Percentiles rank a stretch among this genome's conserved stretches.
phyloP scores from a whole-genome alignment of 768 basidiomycete species.

The Kwoniella pini region DNA sequence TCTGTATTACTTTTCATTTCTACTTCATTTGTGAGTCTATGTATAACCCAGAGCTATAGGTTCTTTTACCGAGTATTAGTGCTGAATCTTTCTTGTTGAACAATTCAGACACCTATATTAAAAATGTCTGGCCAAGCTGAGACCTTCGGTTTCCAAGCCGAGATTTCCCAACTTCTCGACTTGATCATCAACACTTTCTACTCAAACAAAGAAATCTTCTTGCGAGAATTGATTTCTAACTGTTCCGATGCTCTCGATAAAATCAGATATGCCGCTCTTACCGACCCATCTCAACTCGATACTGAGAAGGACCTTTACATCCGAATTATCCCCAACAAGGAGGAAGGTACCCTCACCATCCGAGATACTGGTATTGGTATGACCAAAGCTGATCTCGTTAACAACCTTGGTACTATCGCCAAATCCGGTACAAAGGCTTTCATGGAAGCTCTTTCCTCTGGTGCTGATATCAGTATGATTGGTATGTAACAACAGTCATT shows the following conservation, averaged over 20 bases:
- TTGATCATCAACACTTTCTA: conserved; percentile 99
- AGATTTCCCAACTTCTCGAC: conserved; percentile 98
- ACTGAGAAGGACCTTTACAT: conserved; percentile 89
- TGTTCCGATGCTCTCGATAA: conserved; percentile 98
- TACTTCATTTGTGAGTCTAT: conserved; percentile 3
- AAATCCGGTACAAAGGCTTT: conserved; percentile 74
- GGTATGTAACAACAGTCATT: conserved; percentile 58
- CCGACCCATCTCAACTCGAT: conserved; percentile 87
- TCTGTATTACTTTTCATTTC: not conserved
- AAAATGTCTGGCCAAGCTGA: conserved; percentile 46
- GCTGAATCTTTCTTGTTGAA: not conserved
- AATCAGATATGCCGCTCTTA: conserved; percentile 94
- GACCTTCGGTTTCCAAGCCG: conserved; percentile 70
- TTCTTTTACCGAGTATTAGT: too few relatives aligned
- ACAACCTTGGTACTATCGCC: conserved; percentile 73
- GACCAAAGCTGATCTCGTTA: conserved; percentile 99
- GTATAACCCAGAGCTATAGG: not conserved
- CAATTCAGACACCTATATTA: conserved; percentile 2
- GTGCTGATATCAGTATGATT: conserved; percentile 74
- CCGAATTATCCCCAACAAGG: conserved; percentile 92
- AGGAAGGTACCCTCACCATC: conserved; percentile 84
- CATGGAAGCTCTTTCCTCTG: conserved; percentile 87
- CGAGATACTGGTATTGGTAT: conserved; percentile 98
- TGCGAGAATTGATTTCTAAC: conserved; percentile 94
- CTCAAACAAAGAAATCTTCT: conserved; percentile 99